Conservation (phyloP, 306 rosid genomes). For the Sechiopsis laciniata region DNA sequence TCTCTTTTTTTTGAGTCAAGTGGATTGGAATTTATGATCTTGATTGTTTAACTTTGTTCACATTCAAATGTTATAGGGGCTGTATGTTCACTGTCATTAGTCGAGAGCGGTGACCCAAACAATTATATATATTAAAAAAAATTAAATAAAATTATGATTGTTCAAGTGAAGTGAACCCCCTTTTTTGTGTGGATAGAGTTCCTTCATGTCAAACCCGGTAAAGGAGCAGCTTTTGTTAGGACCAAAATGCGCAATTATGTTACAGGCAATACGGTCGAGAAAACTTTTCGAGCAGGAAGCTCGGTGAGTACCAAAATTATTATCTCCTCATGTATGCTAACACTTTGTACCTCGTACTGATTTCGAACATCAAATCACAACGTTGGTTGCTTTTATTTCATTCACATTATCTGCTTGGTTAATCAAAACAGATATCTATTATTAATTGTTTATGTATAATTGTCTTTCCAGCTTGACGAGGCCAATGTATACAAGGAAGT, state of each 20-base stretch:
- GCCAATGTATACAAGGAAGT: constrained; percentile 84
- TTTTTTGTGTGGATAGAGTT: constrained; percentile 47
- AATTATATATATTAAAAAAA: too few species aligned
- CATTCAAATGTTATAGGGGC: too few species aligned
- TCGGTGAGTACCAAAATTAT: constrained; percentile 35
- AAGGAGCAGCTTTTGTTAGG: constrained; percentile 96
- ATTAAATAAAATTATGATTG: too few species aligned
- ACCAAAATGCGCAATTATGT: constrained; percentile 79
- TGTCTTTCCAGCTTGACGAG: constrained; percentile 51
- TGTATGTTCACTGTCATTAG: too few species aligned
- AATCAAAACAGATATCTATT: too few species aligned
- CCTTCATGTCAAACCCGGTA: constrained; percentile 96
- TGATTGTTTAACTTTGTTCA: too few species aligned
- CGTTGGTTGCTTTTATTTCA: too few species aligned
- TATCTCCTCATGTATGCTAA: neutral
- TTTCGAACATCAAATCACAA: neutral
- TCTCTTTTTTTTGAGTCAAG: too few species aligned
- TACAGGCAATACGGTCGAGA: constrained; percentile 81
- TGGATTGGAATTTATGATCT: too few species aligned
- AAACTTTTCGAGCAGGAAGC: constrained; percentile 87
- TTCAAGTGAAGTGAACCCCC: neutral
- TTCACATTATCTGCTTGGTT: too few species aligned
- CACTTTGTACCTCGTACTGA: neutral
- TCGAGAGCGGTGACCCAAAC: too few species aligned
- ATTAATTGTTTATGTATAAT: neutral